These are phyloP conservation scores for Kalanchoe fedtschenkoi DNA, from an alignment of 164 flowering plant genomes.

Conservation along the genomic window DNA sequence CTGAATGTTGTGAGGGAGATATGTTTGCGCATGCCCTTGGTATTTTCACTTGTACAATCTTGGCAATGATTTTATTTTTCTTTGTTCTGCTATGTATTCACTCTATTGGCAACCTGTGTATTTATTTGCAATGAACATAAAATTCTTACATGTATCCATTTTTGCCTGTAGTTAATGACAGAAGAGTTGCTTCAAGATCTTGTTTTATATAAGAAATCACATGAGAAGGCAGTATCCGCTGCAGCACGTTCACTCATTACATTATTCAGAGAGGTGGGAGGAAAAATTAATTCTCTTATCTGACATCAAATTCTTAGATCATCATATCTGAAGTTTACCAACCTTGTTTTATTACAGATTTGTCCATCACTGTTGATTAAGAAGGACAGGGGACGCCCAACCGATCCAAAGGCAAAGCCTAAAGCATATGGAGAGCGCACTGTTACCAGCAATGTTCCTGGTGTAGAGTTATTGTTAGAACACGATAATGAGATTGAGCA, in stretches of 20 bases:
- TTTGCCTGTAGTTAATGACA: constrained; percentile 58
- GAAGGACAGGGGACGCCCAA: constrained; percentile 88
- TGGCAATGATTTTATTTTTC: background rate
- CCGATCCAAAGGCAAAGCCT: constrained; percentile 70
- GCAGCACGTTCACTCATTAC: constrained; percentile 78
- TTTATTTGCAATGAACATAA: background rate
- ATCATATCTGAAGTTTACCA: background rate
- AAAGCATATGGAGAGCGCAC: constrained; percentile 79
- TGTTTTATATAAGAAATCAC: constrained; percentile 72
- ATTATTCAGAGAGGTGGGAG: constrained; percentile 71
- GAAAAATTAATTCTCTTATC: background rate
- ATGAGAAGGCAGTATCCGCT: constrained; percentile 78
- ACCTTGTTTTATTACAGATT: constrained; percentile 31
- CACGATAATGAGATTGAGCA: constrained; percentile 13
- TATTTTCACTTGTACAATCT: constrained; percentile 13
- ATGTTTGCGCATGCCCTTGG: constrained; percentile 89
- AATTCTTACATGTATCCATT: background rate
- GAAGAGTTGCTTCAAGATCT: constrained; percentile 97
- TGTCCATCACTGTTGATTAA: constrained; percentile 79
- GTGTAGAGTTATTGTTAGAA: constrained; percentile 47
- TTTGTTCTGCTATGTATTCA: background rate
- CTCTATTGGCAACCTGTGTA: background rate
- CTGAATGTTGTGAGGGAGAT: constrained; percentile 80
- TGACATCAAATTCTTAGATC: background rate
- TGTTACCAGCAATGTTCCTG: constrained; percentile 57